Evolutionary conservation across 1,284 basidiomycete genomes (phyloP).

Genomic region (Chalciporus sp.): DNA sequence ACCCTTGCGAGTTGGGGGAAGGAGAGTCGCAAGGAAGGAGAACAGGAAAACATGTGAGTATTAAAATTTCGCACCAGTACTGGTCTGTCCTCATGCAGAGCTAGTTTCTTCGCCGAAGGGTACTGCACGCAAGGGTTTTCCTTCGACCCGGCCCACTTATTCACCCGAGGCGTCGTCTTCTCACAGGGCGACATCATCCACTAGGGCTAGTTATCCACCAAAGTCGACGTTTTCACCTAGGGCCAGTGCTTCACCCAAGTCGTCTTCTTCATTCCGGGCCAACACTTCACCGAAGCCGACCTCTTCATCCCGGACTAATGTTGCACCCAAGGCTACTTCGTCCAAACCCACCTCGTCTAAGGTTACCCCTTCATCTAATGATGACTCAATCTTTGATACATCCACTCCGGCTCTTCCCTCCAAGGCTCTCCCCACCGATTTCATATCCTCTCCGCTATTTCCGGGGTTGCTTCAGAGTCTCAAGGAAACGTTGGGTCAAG

Average conservation of each 20-base stretch:
- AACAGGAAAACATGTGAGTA: constrained; percentile 18
- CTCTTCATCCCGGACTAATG: no score
- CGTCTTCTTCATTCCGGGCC: constrained; percentile 10
- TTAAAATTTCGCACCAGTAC: background rate
- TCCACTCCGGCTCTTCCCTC: constrained; percentile 26
- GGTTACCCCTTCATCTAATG: constrained; percentile 36
- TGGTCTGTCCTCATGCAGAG: background rate
- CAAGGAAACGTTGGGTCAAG: constrained; percentile 53
- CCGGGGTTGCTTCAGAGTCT: constrained; percentile 61
- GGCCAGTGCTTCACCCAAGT: background rate
- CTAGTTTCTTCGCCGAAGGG: constrained; percentile 35
- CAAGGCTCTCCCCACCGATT: constrained; percentile 30
- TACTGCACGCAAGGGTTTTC: background rate
- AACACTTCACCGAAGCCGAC: constrained; percentile 13
- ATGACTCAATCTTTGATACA: constrained; percentile 37
- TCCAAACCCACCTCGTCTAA: constrained; percentile 11
- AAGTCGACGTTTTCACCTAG: no score
- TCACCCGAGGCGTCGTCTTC: background rate
- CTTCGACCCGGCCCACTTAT: constrained; percentile 33
- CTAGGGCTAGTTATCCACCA: no score
- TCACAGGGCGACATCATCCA: background rate
- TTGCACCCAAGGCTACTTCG: background rate
- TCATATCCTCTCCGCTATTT: constrained; percentile 69
- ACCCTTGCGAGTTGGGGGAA: constrained; percentile 4
- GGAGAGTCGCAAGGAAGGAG: constrained; percentile 17